These are phyloP conservation scores for Westerdykella ornata DNA, from an alignment of 2,329 filamentous ascomycete genomes.

Conservation along the genomic window DNA sequence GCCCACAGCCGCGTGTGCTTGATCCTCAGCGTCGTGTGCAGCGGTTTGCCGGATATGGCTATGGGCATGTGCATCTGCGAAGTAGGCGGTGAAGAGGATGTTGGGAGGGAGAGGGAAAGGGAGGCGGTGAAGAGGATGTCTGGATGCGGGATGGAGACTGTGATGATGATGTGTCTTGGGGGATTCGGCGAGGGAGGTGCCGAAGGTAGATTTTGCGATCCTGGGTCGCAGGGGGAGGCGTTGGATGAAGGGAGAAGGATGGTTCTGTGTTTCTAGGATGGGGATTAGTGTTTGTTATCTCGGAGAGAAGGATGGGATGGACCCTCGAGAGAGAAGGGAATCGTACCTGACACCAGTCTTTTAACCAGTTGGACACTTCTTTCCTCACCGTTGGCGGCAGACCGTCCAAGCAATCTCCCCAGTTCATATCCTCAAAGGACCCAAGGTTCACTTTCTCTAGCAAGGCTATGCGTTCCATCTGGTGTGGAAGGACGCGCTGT, in stretches of 20 bases:
- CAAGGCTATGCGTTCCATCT: constrained; percentile 51
- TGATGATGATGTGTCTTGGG: constrained; percentile 67
- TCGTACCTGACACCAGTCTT: constrained; percentile 52
- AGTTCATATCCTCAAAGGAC: constrained; percentile 48
- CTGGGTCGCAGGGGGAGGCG: background rate
- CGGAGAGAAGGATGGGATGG: background rate
- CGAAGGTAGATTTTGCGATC: background rate
- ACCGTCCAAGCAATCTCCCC: constrained; percentile 48
- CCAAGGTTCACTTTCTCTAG: constrained; percentile 48
- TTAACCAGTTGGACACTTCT: constrained; percentile 47
- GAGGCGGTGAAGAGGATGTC: constrained; percentile 76
- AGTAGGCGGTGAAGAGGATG: constrained; percentile 32
- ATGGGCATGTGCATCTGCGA: background rate
- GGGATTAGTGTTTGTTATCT: constrained; percentile 10
- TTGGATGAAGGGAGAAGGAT: constrained; percentile 16
- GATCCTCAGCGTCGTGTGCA: constrained; percentile 56
- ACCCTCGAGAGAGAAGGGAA: too few species aligned
- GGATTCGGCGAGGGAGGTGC: constrained; percentile 33
- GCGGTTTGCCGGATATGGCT: constrained; percentile 57
- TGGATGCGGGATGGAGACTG: constrained; percentile 80
- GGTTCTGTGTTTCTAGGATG: constrained; percentile 19
- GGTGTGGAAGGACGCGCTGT: constrained; percentile 41
- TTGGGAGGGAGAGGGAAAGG: constrained; percentile 40
- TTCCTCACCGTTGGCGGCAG: constrained; percentile 42
- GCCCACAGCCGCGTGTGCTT: constrained; percentile 52